Conservation (phyloP, 1,284 basidiomycete species). For the Entoloma clypeatum region DNA sequence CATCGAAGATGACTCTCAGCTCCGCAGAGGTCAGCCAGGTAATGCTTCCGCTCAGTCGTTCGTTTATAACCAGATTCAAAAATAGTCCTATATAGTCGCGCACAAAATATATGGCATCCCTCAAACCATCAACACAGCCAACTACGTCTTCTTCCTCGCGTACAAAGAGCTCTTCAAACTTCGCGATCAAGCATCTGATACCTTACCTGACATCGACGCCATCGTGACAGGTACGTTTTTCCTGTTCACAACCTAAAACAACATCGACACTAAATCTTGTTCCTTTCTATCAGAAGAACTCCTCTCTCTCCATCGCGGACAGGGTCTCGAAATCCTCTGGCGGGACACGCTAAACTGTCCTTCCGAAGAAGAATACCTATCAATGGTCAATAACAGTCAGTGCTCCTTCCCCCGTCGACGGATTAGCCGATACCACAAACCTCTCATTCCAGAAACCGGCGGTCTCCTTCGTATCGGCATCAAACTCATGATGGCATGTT, state of each 20-base stretch:
- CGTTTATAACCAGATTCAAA: not conserved
- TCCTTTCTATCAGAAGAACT: slow-evolving; percentile 61
- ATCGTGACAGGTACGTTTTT: slow-evolving; percentile 59
- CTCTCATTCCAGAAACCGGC: slow-evolving; percentile 74
- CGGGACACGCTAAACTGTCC: slow-evolving; percentile 90
- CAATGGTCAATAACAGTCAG: slow-evolving; percentile 96
- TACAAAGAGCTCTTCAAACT: slow-evolving; percentile 75
- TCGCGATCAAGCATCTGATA: slow-evolving; percentile 31
- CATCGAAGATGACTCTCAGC: slow-evolving; percentile 93
- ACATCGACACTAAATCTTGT: not conserved
- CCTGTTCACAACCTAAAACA: not conserved
- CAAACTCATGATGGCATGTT: slow-evolving; percentile 94
- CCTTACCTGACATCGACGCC: slow-evolving; percentile 50
- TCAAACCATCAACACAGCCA: slow-evolving; percentile 97
- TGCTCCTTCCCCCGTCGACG: slow-evolving; percentile 14
- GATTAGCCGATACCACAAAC: slow-evolving; percentile 2
- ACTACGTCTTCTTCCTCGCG: slow-evolving; percentile 94
- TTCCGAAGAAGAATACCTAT: slow-evolving; percentile 91
- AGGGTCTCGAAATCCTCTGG: slow-evolving; percentile 95
- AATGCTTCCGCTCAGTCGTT: slow-evolving; percentile 1
- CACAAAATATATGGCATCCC: slow-evolving; percentile 96
- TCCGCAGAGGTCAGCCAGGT: slow-evolving; percentile 86
- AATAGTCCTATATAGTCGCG: slow-evolving; percentile 49
- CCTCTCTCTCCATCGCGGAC: slow-evolving; percentile 89
- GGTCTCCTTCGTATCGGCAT: slow-evolving; percentile 91